Evolutionary conservation across 768 basidiomycete species (phyloP).

Genomic region (Boletellus ananiceps): DNA sequence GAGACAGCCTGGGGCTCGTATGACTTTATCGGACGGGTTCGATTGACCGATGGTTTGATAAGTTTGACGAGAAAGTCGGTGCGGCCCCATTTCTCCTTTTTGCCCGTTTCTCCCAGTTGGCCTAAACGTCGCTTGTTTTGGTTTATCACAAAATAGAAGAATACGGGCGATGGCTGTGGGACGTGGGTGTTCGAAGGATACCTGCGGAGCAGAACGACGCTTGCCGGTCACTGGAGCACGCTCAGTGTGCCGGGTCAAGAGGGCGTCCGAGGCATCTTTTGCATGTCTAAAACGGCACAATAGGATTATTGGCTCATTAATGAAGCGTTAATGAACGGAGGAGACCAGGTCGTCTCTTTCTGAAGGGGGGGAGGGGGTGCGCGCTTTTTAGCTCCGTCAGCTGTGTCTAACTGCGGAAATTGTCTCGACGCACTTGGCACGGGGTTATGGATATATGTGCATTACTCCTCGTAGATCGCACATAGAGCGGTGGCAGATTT

Average conservation of each 20-base stretch:
- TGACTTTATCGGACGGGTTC: conserved; percentile 53
- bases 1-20: conserved; percentile 67
- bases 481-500: conserved; percentile 8
- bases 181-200: conserved; percentile 58
- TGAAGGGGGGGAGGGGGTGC: not conserved
- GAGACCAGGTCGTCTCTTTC: not conserved
- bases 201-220: conserved; percentile 41
- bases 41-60: conserved; percentile 53
- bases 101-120: no score
- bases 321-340: conserved; percentile 26
- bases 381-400: conserved; percentile 2
- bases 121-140: not conserved
- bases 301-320: conserved; percentile 29
- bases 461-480: conserved; percentile 11
- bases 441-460: conserved; percentile 9
- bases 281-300: conserved; percentile 42
- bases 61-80: conserved; percentile 60
- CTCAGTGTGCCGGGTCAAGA: conserved; percentile 30
- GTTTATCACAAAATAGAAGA: conserved; percentile 34
- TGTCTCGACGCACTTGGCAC: conserved; percentile 12
- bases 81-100: conserved; percentile 20
- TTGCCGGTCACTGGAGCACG: conserved; percentile 54
- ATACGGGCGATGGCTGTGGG: conserved; percentile 36
- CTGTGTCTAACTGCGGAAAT: conserved; percentile 24
- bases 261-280: conserved; percentile 52